These are phyloP conservation scores for Tanozyma kutaoensis DNA, from an alignment of 805 yeast species.

Conservation along the genomic window DNA sequence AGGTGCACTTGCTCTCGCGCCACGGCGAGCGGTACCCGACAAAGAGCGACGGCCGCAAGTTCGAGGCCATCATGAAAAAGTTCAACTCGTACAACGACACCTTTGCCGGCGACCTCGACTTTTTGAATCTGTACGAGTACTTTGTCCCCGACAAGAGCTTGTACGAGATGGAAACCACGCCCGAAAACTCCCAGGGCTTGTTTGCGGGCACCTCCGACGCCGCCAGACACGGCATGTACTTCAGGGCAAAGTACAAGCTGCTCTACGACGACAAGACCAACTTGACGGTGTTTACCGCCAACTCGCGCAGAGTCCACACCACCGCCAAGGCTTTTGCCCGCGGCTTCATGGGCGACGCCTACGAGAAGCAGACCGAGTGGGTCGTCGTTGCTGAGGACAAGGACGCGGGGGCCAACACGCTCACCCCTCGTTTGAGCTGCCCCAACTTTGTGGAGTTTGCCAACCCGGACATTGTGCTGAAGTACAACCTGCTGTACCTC, in stretches of 20 bases:
- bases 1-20: conserved; percentile 54
- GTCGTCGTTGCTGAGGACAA: conserved; percentile 33
- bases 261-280: conserved; percentile 16
- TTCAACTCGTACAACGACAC: conserved; percentile 13
- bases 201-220: conserved; percentile 42
- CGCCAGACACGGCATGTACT: conserved; percentile 32
- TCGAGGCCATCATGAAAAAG: conserved; percentile 13
- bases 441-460: conserved; percentile 7
- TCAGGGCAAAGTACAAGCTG: conserved; percentile 35
- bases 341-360: conserved; percentile 42
- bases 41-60: conserved; percentile 12
- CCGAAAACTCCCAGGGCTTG: conserved; percentile 26
- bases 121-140: conserved; percentile 13
- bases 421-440: conserved; percentile 42
- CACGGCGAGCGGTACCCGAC: conserved; percentile 72
- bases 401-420: conserved; percentile 41
- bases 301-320: conserved; percentile 40
- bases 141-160: conserved; percentile 9
- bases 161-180: conserved; percentile 38
- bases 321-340: conserved; percentile 43
- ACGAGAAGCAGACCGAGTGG: conserved; percentile 14
- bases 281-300: conserved; percentile 42
- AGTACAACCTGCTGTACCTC: too few species aligned
- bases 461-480: neutral
- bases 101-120: conserved; percentile 36